Conservation (phyloP, 2,329 filamentous ascomycete species). For the Cercospora sp. region DNA sequence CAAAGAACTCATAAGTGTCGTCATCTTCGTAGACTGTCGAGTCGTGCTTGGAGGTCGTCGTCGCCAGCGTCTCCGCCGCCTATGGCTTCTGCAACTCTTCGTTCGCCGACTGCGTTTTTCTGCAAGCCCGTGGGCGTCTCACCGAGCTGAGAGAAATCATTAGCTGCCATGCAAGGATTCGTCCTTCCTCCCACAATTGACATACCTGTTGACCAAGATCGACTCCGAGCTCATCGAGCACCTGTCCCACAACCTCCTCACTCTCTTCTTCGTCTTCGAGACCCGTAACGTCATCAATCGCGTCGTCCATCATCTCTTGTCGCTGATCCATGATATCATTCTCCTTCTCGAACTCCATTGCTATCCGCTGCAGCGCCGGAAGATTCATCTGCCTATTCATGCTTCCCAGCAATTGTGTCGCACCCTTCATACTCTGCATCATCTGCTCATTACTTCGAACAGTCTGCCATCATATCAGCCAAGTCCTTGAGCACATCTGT, state of each 20-base stretch:
- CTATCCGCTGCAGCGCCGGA: conserved; percentile 89
- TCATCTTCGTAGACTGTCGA: conserved; percentile 70
- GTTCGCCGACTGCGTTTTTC: conserved; percentile 69
- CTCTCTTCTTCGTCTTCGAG: conserved; percentile 89
- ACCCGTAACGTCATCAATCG: conserved; percentile 94
- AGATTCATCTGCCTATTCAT: conserved; percentile 99
- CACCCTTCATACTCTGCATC: conserved; percentile 99
- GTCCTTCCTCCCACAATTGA: conserved; percentile 27
- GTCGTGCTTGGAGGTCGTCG: conserved; percentile 87
- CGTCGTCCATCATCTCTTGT: conserved; percentile 99
- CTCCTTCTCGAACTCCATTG: conserved; percentile 98
- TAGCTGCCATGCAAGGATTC: conserved; percentile 10
- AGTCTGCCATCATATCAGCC: conserved; percentile 58
- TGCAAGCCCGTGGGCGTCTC: conserved; percentile 87
- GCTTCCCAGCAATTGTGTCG: conserved; percentile 84
- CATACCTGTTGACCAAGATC: conserved; percentile 86
- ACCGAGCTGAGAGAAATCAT: conserved; percentile 64
- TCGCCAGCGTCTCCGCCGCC: conserved; percentile 68
- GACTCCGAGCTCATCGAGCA: conserved; percentile 94
- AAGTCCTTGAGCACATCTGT: not conserved
- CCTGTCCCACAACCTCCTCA: conserved; percentile 94
- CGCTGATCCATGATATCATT: conserved; percentile 99
- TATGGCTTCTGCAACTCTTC: conserved; percentile 81
- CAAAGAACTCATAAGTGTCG: conserved; percentile 17
- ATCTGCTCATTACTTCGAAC: conserved; percentile 98